phyloP scores from a whole-genome alignment of 1,139 yeast species.

The Sugiyamaella castrensis region DNA sequence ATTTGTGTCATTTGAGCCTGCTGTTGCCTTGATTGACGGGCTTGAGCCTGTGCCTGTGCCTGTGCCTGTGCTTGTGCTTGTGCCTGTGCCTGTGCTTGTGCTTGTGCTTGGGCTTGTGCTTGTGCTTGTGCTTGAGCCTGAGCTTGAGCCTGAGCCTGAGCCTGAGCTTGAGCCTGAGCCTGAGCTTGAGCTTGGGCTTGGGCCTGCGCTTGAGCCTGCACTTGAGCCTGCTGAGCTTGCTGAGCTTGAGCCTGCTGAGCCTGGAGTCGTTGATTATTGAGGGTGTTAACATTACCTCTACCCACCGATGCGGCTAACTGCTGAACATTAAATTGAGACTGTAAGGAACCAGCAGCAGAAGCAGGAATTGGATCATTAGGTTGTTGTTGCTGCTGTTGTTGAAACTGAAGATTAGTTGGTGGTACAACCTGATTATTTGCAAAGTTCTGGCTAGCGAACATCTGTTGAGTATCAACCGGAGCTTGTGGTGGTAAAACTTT shows the following conservation, averaged over 20 bases:
- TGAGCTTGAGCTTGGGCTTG: slow-evolving; percentile 2
- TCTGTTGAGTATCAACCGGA: slow-evolving; percentile 9
- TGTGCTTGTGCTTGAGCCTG: slow-evolving; percentile 1
- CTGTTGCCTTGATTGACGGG: neutral
- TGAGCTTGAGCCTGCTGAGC: slow-evolving; percentile 3
- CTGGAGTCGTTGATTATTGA: slow-evolving; percentile 3
- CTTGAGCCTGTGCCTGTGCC: slow-evolving; percentile 1
- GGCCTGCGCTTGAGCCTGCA: neutral
- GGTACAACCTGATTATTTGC: neutral
- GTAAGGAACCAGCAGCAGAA: neutral
- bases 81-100: slow-evolving; percentile 4
- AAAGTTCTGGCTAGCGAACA: slow-evolving; percentile 9
- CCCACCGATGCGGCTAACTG: no score
- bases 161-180: slow-evolving; percentile 1
- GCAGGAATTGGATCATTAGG: no score
- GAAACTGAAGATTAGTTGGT: slow-evolving; percentile 1
- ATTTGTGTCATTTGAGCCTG: slow-evolving; percentile 8
- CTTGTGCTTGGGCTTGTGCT: slow-evolving; percentile 6
- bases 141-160: slow-evolving; percentile 2
- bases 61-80: slow-evolving; percentile 7
- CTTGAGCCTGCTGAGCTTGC: neutral
- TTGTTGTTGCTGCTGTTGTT: slow-evolving; percentile 3
- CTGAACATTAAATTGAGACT: neutral
- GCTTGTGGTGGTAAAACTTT: neutral
- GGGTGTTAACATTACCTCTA: no score